Conservation (phyloP, 768 basidiomycete genomes). For the Aureoboletus auriporus region DNA sequence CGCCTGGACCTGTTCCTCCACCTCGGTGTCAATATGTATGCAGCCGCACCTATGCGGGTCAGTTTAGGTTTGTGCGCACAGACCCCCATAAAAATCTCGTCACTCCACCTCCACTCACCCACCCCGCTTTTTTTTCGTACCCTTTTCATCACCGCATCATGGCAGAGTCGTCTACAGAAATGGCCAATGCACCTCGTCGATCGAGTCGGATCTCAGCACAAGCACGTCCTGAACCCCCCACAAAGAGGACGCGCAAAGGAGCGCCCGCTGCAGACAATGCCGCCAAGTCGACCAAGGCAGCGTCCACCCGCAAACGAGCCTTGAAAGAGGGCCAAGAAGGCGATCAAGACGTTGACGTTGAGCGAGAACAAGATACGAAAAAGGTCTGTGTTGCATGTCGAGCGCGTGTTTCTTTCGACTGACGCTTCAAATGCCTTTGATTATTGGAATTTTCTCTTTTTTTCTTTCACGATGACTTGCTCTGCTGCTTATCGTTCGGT, state of each 20-base stretch:
- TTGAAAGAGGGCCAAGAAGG: constrained; percentile 18
- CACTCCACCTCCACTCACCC: not conserved
- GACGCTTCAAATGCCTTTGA: too few species aligned
- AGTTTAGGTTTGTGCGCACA: constrained; percentile 22
- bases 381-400: constrained; percentile 18
- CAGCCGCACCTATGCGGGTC: constrained; percentile 12
- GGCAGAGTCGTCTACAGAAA: constrained; percentile 8
- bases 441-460: too few species aligned
- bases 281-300: constrained; percentile 29
- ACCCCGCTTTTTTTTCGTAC: not conserved
- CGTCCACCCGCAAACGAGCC: constrained; percentile 35
- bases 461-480: too few species aligned
- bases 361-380: constrained; percentile 19
- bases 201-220: constrained; percentile 54
- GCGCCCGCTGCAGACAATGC: constrained; percentile 14
- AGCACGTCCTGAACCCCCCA: constrained; percentile 33
- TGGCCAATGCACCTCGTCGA: constrained; percentile 41
- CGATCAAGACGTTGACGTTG: constrained; percentile 12
- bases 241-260: constrained; percentile 13
- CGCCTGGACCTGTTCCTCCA: not conserved
- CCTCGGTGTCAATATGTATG: constrained; percentile 16
- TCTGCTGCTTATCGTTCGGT: not conserved
- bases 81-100: constrained; percentile 16
- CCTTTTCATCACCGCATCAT: not conserved
- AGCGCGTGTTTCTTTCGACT: not conserved